phyloP scores from a whole-genome alignment of 176 grass and related monocot species.

The Paspalum vaginatum region DNA sequence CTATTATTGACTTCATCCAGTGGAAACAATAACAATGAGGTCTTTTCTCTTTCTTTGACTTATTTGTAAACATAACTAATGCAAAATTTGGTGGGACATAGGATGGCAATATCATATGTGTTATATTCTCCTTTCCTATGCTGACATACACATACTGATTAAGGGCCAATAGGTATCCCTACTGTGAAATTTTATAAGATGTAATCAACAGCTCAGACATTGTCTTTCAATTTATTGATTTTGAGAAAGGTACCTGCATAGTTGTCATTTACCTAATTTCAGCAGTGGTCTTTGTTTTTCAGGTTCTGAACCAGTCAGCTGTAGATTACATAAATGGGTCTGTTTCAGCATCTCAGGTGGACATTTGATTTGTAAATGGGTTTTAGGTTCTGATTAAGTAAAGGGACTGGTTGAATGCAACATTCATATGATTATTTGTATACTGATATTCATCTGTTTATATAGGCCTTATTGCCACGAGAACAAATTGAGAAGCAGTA shows the following conservation, averaged over 20 bases:
- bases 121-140: constrained; percentile 16
- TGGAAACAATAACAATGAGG: constrained; percentile 74
- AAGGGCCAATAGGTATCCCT: neutral
- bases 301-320: constrained; percentile 85
- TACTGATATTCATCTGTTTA: constrained; percentile 27
- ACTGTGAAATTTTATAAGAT: neutral
- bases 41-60: constrained; percentile 42
- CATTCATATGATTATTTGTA: constrained; percentile 14
- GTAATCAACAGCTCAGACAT: neutral
- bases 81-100: neutral
- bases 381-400: constrained; percentile 28
- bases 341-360: constrained; percentile 69
- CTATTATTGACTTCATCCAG: constrained; percentile 64
- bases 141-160: neutral
- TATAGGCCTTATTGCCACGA: constrained; percentile 71
- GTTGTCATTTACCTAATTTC: constrained; percentile 26
- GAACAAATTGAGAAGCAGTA: constrained; percentile 89
- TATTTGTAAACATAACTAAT: constrained; percentile 3
- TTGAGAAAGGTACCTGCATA: neutral
- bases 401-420: constrained; percentile 38
- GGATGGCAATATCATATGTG: neutral
- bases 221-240: constrained; percentile 25
- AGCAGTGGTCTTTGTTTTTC: constrained; percentile 26
- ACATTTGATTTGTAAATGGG: neutral
- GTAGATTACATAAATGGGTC: constrained; percentile 78